Percentiles rank a stretch among this genome's conserved stretches.
Conservation (phyloP, 2,329 filamentous ascomycete genomes). For the Calonectria crousiana region DNA sequence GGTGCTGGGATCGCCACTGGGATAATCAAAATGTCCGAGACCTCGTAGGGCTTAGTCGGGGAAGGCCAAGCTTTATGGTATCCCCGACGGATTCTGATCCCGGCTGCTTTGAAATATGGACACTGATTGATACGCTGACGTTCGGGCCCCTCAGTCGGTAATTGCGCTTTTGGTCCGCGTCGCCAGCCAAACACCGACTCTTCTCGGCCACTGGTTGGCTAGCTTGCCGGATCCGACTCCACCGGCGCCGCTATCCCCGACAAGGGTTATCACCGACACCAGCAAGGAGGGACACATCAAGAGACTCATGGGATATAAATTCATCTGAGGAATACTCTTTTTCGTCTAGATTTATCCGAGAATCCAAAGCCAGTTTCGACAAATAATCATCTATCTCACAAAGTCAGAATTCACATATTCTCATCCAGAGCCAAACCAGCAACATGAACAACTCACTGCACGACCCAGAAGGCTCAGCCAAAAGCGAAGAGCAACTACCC, state of each 20-base stretch:
- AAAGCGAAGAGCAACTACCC: background rate
- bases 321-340: background rate
- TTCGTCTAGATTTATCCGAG: background rate
- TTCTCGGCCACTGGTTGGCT: background rate
- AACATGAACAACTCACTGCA: background rate
- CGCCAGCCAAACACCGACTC: constrained; percentile 29
- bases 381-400: background rate
- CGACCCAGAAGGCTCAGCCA: background rate
- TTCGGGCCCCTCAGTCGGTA: background rate
- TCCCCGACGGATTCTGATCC: constrained; percentile 9
- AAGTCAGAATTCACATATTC: background rate
- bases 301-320: background rate
- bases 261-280: background rate
- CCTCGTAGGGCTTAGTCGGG: background rate
- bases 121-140: background rate
- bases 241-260: background rate
- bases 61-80: background rate
- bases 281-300: background rate
- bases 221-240: constrained; percentile 3
- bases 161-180: constrained; percentile 21
- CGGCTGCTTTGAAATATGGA: background rate
- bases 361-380: too few species aligned
- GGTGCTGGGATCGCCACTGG: background rate
- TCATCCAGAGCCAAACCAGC: background rate
- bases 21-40: background rate